Base-by-base conservation (phyloP, 306 rosid genomes). In the Lathyrus oleraceus region DNA sequence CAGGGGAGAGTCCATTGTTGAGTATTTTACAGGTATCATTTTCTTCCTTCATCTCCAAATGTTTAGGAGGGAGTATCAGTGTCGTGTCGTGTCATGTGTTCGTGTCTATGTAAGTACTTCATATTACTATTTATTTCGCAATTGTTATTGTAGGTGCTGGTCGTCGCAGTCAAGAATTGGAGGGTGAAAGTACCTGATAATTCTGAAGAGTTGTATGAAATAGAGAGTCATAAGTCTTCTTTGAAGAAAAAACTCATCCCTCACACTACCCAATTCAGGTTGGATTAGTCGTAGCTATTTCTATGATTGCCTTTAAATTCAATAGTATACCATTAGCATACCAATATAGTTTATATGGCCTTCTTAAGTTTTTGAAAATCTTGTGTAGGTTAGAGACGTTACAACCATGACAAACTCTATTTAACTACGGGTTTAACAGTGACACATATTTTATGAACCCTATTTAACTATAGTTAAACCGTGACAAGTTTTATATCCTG, bases 1-100 rank as follows among this genome's bases (percentile, higher is more conserved):
- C 85, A 0, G 86, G 83, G 63, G 75, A 78, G 12, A 82, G 92
- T 58, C 86, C 87, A 3, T 48, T 87, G 70, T 38, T 73, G 54
- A 75, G 86, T 5, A 54, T 87, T 62, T 25, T 82, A 25, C 73
- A 87, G 87, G 91, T 53, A 53, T 12, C n/a, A 1, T 52, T 52
- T 52, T 52, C 7, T 52, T 42, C 47, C 47, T 42, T 11, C 47
- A 12, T 6, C 47, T 42, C 5, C 47, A 40, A 0, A 10, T 10
- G 39, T 35, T 1, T 35, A 35, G 0, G 39, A 35, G 39, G 0
- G 39, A 35, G 39, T 35, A 44, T 13, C 17, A 44, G 3, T 44
- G 7, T 43, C 16, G 15, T 43, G 17, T 44, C 49, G 16, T 44
- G 17, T 44, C 49, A 1, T 4, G 17, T 44, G 49, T 44, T 6